These are phyloP conservation scores for Escallonia rubra DNA, from an alignment of 129 eudicot genomes.

Conservation along the genomic window DNA sequence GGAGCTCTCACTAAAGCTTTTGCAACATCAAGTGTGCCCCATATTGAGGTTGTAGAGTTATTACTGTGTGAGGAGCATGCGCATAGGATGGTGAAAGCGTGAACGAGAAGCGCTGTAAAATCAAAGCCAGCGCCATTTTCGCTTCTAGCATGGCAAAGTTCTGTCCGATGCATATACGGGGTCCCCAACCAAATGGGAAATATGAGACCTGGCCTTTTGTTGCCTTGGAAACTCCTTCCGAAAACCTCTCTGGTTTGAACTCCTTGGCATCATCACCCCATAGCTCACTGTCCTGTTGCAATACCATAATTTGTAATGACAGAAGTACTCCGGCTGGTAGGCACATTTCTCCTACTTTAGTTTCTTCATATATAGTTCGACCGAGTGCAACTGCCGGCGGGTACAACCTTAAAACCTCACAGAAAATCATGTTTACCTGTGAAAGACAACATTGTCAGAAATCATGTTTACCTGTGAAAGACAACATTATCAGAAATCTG, in stretches of 20 bases:
- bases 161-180: conserved; percentile 14
- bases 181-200: conserved; percentile 21
- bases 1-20: not conserved
- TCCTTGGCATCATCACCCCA: conserved; percentile 23
- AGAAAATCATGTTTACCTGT: conserved; percentile 12
- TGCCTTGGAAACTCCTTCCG: conserved; percentile 6
- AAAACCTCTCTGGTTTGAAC: conserved; percentile 15
- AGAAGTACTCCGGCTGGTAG: conserved; percentile 4
- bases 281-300: conserved; percentile 11
- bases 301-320: not conserved
- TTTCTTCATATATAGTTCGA: not conserved
- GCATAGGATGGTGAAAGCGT: conserved; percentile 8
- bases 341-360: not conserved
- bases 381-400: not conserved
- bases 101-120: conserved; percentile 8
- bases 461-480: conserved; percentile 7
- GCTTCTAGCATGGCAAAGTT: conserved; percentile 18
- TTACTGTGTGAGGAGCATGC: conserved; percentile 5
- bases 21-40: not conserved
- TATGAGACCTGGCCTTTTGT: conserved; percentile 1
- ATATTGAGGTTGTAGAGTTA: conserved; percentile 6
- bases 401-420: conserved; percentile 17
- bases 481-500: conserved; percentile 6
- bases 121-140: conserved; percentile 6
- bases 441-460: too few species aligned